Evolutionary conservation across 371 early-diverging fungal species (phyloP).

Genomic region (Dichotomocladium elegans): DNA sequence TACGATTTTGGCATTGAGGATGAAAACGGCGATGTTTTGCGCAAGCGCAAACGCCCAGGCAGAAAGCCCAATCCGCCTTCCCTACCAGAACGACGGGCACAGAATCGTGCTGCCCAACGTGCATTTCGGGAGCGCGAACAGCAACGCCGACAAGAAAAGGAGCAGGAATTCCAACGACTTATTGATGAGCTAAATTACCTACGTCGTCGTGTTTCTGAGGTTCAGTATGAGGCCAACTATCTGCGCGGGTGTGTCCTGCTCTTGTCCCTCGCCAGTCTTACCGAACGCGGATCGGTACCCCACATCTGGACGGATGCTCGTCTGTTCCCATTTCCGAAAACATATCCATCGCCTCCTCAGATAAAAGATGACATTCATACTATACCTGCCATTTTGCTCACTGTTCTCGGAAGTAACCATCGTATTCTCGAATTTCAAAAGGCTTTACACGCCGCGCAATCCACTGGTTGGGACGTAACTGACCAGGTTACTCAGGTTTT

Average conservation of each 20-base stretch:
- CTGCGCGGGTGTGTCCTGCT: conserved; percentile 31
- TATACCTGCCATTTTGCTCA: conserved; percentile 11
- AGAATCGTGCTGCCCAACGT: conserved; percentile 35
- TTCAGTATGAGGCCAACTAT: conserved; percentile 35
- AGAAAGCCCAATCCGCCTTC: conserved; percentile 39
- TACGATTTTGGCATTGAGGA: conserved; percentile 33
- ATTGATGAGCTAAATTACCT: conserved; percentile 18
- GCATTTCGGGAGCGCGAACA: conserved; percentile 37
- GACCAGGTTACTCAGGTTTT: conserved; percentile 2
- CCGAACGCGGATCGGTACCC: conserved; percentile 29
- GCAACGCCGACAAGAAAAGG: conserved; percentile 20
- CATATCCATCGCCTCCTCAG: background rate
- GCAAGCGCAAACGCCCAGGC: conserved; percentile 39
- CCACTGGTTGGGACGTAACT: conserved; percentile 5
- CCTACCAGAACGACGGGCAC: conserved; percentile 43
- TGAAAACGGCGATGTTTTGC: conserved; percentile 25
- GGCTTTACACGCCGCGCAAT: conserved; percentile 7
- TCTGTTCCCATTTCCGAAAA: conserved; percentile 9
- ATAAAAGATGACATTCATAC: conserved; percentile 1
- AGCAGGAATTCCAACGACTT: conserved; percentile 16
- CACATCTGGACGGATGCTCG: conserved; percentile 31
- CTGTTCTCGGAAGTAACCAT: conserved; percentile 3
- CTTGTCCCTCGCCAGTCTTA: conserved; percentile 18
- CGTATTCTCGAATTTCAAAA: conserved; percentile 8
- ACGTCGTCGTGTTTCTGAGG: conserved; percentile 13